A percentile compares a stretch with the other conserved stretches of the same genome.
Evolutionary conservation across 1,284 basidiomycete species (phyloP).

Genomic region (Moniliophthora roreri): DNA sequence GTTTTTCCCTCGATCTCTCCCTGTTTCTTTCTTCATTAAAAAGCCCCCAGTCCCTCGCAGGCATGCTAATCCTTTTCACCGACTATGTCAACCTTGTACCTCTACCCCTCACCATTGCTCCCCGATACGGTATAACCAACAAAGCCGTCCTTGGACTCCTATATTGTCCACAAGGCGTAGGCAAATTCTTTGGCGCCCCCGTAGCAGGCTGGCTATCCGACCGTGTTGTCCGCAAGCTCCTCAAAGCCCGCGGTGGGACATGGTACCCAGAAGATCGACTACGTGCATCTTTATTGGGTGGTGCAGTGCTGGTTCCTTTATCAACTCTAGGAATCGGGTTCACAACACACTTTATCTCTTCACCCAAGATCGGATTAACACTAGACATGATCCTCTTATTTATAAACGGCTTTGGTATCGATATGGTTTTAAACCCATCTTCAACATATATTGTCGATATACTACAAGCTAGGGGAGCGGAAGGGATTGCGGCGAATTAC

Average conservation of each 20-base stretch:
- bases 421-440: conserved; percentile 46
- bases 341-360: conserved; percentile 32
- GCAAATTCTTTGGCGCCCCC: conserved; percentile 59
- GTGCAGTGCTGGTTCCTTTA: conserved; percentile 35
- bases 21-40: neutral
- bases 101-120: conserved; percentile 41
- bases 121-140: conserved; percentile 58
- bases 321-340: conserved; percentile 16
- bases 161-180: conserved; percentile 59
- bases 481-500: conserved; percentile 45
- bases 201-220: conserved; percentile 57
- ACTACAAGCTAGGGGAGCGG: conserved; percentile 50
- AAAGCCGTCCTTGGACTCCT: conserved; percentile 58
- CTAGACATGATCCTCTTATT: conserved; percentile 44
- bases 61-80: conserved; percentile 36
- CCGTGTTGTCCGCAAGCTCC: conserved; percentile 41
- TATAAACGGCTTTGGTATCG: conserved; percentile 49
- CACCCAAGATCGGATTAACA: conserved; percentile 37
- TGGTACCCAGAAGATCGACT: conserved; percentile 65
- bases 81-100: conserved; percentile 44
- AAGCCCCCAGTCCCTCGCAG: conserved; percentile 46
- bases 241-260: conserved; percentile 44
- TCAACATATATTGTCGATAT: conserved; percentile 61
- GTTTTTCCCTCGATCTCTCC: neutral
- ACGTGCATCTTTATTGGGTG: conserved; percentile 45